These are phyloP conservation scores for Fagopyrum homotropicum DNA, from an alignment of 148 eudicot species.

Conservation along the genomic window DNA sequence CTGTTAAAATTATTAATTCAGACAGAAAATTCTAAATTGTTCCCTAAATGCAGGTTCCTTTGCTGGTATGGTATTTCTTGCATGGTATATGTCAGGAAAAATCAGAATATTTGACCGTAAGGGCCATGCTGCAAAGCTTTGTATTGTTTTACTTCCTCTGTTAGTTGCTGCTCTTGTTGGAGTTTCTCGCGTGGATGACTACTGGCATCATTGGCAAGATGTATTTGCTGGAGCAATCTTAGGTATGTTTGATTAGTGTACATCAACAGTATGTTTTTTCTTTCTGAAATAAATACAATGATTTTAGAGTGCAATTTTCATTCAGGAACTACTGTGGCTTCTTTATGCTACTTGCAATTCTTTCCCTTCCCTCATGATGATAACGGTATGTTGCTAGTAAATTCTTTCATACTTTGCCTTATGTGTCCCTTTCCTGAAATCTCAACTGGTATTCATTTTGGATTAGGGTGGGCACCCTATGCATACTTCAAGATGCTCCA, in stretches of 20 bases:
- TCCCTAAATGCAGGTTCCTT: constrained; percentile 64
- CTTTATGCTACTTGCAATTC: constrained; percentile 74
- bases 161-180: constrained; percentile 72
- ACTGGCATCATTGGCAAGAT: constrained; percentile 96
- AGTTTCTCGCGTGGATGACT: constrained; percentile 89
- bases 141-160: constrained; percentile 57
- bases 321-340: constrained; percentile 53
- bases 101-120: constrained; percentile 54
- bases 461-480: constrained; percentile 13
- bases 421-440: neutral
- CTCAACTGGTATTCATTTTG: neutral
- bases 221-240: constrained; percentile 73
- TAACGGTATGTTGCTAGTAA: constrained; percentile 29
- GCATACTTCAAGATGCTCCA: constrained; percentile 9
- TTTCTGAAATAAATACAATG: neutral
- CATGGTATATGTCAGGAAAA: constrained; percentile 69
- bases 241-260: constrained; percentile 29
- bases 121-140: constrained; percentile 77
- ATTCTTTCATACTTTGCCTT: neutral
- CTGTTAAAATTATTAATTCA: neutral
- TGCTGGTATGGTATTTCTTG: constrained; percentile 83
- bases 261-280: neutral
- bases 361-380: constrained; percentile 64
- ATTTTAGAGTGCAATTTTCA: neutral
- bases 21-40: too few species aligned